phyloP scores from a whole-genome alignment of 2,329 filamentous ascomycete genomes.

The Furcasterigmium sp. region DNA sequence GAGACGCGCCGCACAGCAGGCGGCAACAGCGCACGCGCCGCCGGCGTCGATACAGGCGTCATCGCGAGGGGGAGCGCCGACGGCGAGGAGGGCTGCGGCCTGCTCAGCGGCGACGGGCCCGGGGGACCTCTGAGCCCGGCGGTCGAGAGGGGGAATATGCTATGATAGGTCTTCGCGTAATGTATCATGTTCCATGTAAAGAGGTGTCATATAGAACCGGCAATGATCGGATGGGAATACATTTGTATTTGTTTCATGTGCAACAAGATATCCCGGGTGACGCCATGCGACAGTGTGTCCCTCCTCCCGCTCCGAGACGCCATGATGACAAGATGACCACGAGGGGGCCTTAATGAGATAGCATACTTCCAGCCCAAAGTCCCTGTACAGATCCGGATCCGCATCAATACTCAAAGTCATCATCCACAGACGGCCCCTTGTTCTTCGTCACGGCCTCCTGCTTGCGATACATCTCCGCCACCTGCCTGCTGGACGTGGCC shows the following conservation, averaged over 20 bases:
- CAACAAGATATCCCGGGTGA: no score
- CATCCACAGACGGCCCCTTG: slow-evolving; percentile 83
- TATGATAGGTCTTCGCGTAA: slow-evolving; percentile 6
- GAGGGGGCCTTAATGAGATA: no score
- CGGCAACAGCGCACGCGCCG: slow-evolving; percentile 18
- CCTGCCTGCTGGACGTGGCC: slow-evolving; percentile 77
- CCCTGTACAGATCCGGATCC: no score
- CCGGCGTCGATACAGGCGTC: slow-evolving; percentile 25
- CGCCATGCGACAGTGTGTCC: no score
- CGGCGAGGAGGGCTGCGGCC: slow-evolving; percentile 33
- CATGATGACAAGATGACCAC: no score
- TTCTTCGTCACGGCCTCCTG: slow-evolving; percentile 87
- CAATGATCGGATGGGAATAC: no score
- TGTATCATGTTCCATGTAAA: not conserved
- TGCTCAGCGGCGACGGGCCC: slow-evolving; percentile 30
- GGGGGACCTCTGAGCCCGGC: slow-evolving; percentile 23
- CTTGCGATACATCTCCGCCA: slow-evolving; percentile 95
- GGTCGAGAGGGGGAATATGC: slow-evolving; percentile 8
- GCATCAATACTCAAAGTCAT: slow-evolving; percentile 95
- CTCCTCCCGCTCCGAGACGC: no score
- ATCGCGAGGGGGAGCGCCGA: slow-evolving; percentile 28
- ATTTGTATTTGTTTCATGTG: no score
- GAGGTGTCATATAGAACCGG: not conserved
- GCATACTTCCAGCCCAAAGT: no score
- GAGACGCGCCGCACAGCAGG: slow-evolving; percentile 43